Percentiles rank a stretch among this genome's conserved stretches.
Evolutionary conservation across 1,284 basidiomycete species (phyloP).

Genomic region (Ganoderma meredithae): DNA sequence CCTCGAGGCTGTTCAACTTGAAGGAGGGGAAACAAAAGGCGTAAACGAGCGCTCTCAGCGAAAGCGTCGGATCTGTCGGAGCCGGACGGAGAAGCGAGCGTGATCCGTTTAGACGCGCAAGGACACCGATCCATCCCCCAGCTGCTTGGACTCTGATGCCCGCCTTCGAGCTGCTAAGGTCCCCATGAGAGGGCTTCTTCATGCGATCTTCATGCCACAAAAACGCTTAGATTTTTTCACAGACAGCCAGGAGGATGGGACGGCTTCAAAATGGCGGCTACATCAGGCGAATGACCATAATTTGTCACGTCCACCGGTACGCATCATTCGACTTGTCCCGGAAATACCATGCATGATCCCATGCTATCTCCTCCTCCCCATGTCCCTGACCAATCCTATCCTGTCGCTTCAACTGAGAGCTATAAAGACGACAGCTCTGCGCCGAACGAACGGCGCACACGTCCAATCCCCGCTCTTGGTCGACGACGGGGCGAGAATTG

Average conservation of each 20-base stretch:
- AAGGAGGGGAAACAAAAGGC: too few relatives aligned
- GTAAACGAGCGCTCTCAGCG: too few relatives aligned
- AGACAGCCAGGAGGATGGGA: slow-evolving; percentile 3
- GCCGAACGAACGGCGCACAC: not conserved
- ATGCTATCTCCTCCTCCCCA: slow-evolving; percentile 10
- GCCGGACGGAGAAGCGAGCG: too few relatives aligned
- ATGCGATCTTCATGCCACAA: not conserved
- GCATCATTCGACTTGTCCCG: slow-evolving; percentile 9
- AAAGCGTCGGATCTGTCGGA: too few relatives aligned
- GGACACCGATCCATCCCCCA: too few relatives aligned
- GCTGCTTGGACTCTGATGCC: not conserved
- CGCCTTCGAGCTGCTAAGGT: not conserved
- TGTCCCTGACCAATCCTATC: slow-evolving; percentile 13
- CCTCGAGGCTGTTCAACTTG: too few relatives aligned
- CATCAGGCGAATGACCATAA: slow-evolving; percentile 4
- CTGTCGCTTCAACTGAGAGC: not conserved
- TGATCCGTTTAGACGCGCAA: not conserved
- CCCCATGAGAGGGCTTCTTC: not conserved
- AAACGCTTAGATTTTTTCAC: not conserved
- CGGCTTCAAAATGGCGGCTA: not conserved
- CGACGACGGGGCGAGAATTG: too few relatives aligned
- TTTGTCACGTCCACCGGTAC: slow-evolving; percentile 7
- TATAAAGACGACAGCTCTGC: not conserved
- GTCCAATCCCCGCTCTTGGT: not conserved
- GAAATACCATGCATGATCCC: slow-evolving; percentile 10